Conservation (phyloP, 2,329 filamentous ascomycete genomes). For the Fusarium robinianum region DNA sequence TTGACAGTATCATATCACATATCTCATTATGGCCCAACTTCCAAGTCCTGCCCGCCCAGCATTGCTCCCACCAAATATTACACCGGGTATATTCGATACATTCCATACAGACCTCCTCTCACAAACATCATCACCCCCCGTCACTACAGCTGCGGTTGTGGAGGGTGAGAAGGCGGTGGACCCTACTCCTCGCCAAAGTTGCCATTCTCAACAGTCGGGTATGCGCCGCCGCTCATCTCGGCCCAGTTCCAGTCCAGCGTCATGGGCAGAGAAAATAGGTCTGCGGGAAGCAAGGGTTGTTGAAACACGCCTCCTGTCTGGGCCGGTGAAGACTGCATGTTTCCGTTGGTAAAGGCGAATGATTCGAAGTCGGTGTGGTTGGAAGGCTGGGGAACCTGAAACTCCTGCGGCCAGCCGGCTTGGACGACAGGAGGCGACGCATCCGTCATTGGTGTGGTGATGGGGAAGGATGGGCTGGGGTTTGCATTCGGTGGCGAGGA, state of each 20-base stretch:
- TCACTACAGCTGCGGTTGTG: background rate
- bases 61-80: slow-evolving; percentile 12
- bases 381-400: slow-evolving; percentile 41
- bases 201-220: slow-evolving; percentile 67
- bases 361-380: slow-evolving; percentile 48
- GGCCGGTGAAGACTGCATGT: slow-evolving; percentile 43
- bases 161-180: slow-evolving; percentile 5
- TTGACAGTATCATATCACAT: slow-evolving; percentile 29
- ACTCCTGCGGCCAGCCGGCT: slow-evolving; percentile 55
- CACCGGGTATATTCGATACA: slow-evolving; percentile 12
- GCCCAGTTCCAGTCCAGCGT: slow-evolving; percentile 88
- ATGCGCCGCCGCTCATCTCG: slow-evolving; percentile 68
- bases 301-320: slow-evolving; percentile 59
- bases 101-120: no score
- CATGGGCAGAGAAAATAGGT: slow-evolving; percentile 95
- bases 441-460: slow-evolving; percentile 39
- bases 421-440: slow-evolving; percentile 52
- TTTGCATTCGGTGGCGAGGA: slow-evolving; percentile 37
- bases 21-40: slow-evolving; percentile 29
- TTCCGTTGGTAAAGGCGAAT: slow-evolving; percentile 49
- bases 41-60: background rate
- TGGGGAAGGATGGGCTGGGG: slow-evolving; percentile 32
- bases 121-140: background rate
- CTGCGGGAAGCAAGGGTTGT: slow-evolving; percentile 87
- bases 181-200: slow-evolving; percentile 46